Evolutionary conservation across 2,329 filamentous ascomycete genomes (phyloP).

Genomic region (Dichotomopilus funicola): DNA sequence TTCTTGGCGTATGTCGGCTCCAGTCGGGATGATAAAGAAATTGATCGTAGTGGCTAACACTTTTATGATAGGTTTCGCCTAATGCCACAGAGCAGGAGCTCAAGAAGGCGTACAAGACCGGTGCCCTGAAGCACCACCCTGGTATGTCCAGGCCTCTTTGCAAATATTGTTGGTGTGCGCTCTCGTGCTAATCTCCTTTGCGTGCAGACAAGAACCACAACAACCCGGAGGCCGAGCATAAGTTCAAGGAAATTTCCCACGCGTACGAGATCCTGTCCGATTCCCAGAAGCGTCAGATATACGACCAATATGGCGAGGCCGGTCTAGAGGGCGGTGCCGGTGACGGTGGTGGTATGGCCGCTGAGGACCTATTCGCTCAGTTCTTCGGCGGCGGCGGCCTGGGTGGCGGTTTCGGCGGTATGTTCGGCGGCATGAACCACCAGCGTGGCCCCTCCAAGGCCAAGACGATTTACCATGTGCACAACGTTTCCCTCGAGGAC

Average conservation of each 20-base stretch:
- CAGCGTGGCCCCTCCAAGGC: constrained; percentile 79
- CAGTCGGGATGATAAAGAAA: background rate
- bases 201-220: constrained; percentile 84
- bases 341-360: constrained; percentile 80
- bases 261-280: constrained; percentile 95
- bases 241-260: constrained; percentile 96
- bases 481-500: constrained; percentile 96
- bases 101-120: constrained; percentile 83
- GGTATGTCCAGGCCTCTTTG: constrained; percentile 45
- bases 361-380: constrained; percentile 92
- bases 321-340: constrained; percentile 79
- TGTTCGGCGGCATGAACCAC: constrained; percentile 73
- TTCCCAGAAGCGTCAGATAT: constrained; percentile 80
- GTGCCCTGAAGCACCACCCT: constrained; percentile 77
- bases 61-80: constrained; percentile 57
- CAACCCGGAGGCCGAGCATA: constrained; percentile 88
- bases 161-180: background rate
- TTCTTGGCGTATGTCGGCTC: constrained; percentile 59
- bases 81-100: constrained; percentile 78
- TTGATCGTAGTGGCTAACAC: constrained; percentile 10
- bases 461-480: constrained; percentile 93
- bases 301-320: constrained; percentile 97
- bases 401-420: constrained; percentile 67
- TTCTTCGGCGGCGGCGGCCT: constrained; percentile 77
- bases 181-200: constrained; percentile 1